Evolutionary conservation across 2,329 filamentous ascomycete species (phyloP).

Genomic region (Leptographium radiaticola): DNA sequence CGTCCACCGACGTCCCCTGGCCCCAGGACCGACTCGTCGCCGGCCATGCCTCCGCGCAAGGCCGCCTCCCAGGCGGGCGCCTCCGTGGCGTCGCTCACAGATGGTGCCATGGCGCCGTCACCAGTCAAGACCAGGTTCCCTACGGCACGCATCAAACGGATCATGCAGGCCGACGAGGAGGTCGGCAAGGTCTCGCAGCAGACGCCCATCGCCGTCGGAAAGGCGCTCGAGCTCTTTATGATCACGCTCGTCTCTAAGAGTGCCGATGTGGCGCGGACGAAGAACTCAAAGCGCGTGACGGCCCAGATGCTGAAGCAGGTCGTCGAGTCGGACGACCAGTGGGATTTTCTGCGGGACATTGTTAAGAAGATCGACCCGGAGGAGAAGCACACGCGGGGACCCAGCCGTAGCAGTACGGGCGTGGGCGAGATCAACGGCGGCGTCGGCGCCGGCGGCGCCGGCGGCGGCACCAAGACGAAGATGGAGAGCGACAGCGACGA

Average conservation of each 20-base stretch:
- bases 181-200: slow-evolving; percentile 97
- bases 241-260: slow-evolving; percentile 83
- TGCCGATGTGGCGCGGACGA: slow-evolving; percentile 68
- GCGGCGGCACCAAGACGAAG: slow-evolving; percentile 8
- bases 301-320: slow-evolving; percentile 86
- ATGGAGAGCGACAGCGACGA: slow-evolving; percentile 18
- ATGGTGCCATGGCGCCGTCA: slow-evolving; percentile 38
- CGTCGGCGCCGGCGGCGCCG: not conserved
- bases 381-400: slow-evolving; percentile 31
- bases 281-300: slow-evolving; percentile 79
- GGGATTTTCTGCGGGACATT: slow-evolving; percentile 88
- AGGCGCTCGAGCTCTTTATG: slow-evolving; percentile 97
- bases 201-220: slow-evolving; percentile 88
- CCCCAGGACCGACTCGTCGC: not conserved
- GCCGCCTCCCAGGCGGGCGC: not conserved
- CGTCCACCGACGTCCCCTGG: not conserved
- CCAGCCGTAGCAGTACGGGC: slow-evolving; percentile 36
- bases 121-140: slow-evolving; percentile 92
- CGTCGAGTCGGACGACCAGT: slow-evolving; percentile 76
- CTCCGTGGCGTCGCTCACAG: not conserved
- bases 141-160: slow-evolving; percentile 92
- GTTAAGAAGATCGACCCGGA: slow-evolving; percentile 62
- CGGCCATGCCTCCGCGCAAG: slow-evolving; percentile 10
- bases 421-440: slow-evolving; percentile 6
- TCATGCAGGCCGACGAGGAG: slow-evolving; percentile 98